A percentile compares a stretch with the other conserved stretches of the same genome.
Evolutionary conservation across 768 basidiomycete genomes (phyloP).

Genomic region (Lentinula lateritia): DNA sequence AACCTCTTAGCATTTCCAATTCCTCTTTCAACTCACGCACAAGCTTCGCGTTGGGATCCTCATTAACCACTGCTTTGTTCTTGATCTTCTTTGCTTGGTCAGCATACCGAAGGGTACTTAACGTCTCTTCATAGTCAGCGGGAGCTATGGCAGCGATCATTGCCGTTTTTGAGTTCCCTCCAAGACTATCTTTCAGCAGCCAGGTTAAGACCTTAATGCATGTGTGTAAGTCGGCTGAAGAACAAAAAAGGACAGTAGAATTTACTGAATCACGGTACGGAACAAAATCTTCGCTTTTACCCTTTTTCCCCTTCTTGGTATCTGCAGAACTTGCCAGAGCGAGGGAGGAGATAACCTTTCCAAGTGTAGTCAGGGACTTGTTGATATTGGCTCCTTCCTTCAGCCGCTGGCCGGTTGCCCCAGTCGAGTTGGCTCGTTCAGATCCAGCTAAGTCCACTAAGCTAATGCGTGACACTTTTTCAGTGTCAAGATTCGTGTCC

Average conservation of each 20-base stretch:
- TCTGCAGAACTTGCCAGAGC: conserved; percentile 60
- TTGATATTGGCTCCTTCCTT: conserved; percentile 99
- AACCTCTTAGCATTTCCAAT: conserved; percentile 83
- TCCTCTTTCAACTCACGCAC: conserved; percentile 99
- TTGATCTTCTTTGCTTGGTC: conserved; percentile 99
- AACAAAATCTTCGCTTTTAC: conserved; percentile 86
- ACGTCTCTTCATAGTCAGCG: conserved; percentile 97
- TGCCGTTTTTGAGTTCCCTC: conserved; percentile 95
- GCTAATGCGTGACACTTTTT: conserved; percentile 99
- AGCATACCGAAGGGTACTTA: conserved; percentile 95
- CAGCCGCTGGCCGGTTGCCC: conserved; percentile 91
- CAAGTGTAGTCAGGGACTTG: conserved; percentile 95
- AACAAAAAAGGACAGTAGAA: conserved; percentile 4
- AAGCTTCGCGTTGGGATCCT: conserved; percentile 98
- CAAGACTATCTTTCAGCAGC: conserved; percentile 96
- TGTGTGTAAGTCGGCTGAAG: not conserved
- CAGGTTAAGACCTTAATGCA: conserved; percentile 81
- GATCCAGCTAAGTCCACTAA: conserved; percentile 96
- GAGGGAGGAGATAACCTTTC: conserved; percentile 93
- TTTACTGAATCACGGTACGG: conserved; percentile 96
- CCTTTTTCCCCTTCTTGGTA: conserved; percentile 84
- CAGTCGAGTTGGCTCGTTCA: conserved; percentile 95
- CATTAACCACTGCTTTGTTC: conserved; percentile 98
- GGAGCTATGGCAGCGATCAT: conserved; percentile 99
- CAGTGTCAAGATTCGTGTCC: conserved; percentile 84